Evolutionary conservation across 2,329 filamentous ascomycete genomes (phyloP).

Genomic region (Fusarium floridanum): DNA sequence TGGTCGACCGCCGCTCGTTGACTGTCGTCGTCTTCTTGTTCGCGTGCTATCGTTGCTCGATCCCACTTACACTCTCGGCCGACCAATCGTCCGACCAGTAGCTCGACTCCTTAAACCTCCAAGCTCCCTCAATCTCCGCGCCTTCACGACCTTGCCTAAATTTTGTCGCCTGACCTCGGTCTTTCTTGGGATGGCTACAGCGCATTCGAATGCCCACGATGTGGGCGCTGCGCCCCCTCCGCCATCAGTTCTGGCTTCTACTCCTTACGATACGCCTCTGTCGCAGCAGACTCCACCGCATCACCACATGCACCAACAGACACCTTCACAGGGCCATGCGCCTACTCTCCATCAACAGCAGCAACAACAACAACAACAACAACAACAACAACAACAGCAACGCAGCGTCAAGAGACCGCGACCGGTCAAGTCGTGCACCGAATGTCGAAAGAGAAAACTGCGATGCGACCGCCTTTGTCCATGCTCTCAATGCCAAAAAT

Average conservation of each 20-base stretch:
- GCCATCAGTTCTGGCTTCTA: conserved; percentile 33
- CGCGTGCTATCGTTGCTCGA: conserved; percentile 15
- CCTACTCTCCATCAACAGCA: conserved; percentile 38
- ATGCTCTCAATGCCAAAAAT: conserved; percentile 70
- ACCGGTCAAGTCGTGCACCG: conserved; percentile 68
- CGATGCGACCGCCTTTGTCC: conserved; percentile 68
- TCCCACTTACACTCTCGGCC: conserved; percentile 13
- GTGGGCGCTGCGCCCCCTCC: conserved; percentile 37
- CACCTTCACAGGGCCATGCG: conserved; percentile 40
- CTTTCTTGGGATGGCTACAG: conserved; percentile 40
- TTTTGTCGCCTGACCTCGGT: conserved; percentile 16
- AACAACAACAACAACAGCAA: conserved; percentile 49
- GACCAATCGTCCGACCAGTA: conserved; percentile 7
- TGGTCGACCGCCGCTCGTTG: conserved; percentile 22
- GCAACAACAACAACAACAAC: conserved; percentile 46
- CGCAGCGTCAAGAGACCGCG: conserved; percentile 66
- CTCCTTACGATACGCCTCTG: conserved; percentile 42
- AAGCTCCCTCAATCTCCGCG: conserved; percentile 13
- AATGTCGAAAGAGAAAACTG: conserved; percentile 69
- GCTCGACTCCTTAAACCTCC: conserved; percentile 9
- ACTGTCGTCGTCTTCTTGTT: conserved; percentile 13
- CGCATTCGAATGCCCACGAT: conserved; percentile 43
- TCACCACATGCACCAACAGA: conserved; percentile 46
- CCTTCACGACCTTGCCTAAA: conserved; percentile 6
- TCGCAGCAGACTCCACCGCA: conserved; percentile 47